Evolutionary conservation across 176 grass and related monocot genomes (phyloP), one percentile per base, ranked within the genome.

Genomic region (Triticum timopheevii): DNA sequence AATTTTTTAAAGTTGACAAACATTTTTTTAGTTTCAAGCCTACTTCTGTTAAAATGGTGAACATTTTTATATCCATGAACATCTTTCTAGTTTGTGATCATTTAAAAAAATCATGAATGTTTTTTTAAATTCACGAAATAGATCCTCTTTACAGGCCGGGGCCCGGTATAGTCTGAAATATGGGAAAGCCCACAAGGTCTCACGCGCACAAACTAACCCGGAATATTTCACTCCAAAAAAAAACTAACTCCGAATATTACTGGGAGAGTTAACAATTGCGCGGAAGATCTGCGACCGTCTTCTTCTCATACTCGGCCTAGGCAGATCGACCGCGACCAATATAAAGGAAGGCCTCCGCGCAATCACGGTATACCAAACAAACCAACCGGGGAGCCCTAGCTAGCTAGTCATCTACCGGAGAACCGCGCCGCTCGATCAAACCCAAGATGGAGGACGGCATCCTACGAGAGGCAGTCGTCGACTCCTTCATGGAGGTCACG

Each of bases 401-500:
- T 34, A 68, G 28, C 6, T 7, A 66, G 31, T 22, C 35, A 71
- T n/a, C 69, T 24, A 20, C 38, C 42, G 24, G 25, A 52, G 36
- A 42, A 62, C 20, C 22, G 22, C 1, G 49, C 49, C 49, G 13
- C 49, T n/a, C 68, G 13, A 47, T 45, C 35, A 16, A 22, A 10
- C 36, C 40, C 7, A 81, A 50, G 40, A 88, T 88, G 81, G 74
- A 88, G 81, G 74, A 88, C 6, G 23, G 40, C 65, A 30, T 10
- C 1, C n/a, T 25, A 10, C 25, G 73, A 76, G 73, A 52, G 2
- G 44, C 25, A 15, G 19, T 28, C 3, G 52, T 88, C 10, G 34
- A 7, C 1, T 71, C n/a, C 3, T 88, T 88, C 65, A 79, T 88
- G 40, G 88, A 92, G n/a, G n/a, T 97, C 63, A 94, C 93, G 42